Percentiles rank a stretch among this genome's conserved stretches.
These are phyloP conservation scores for Russula brevipes DNA, from an alignment of 768 basidiomycete species.

Conservation along the genomic window DNA sequence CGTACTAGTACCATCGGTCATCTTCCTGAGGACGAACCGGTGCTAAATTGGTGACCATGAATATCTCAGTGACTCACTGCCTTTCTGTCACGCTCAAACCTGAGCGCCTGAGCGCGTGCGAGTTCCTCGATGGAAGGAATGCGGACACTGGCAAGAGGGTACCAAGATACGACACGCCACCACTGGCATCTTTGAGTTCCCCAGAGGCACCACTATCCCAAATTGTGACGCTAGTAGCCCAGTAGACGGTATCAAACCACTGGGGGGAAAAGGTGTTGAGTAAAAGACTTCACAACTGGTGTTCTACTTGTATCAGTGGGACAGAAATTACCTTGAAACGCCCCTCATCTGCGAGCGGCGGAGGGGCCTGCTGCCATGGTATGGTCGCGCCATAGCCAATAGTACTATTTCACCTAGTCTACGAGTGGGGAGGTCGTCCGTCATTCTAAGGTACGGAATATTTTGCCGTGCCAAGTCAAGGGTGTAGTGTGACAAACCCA, in stretches of 20 bases:
- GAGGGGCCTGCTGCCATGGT: slow-evolving; percentile 40
- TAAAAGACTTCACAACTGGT: background rate
- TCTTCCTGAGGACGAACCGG: slow-evolving; percentile 15
- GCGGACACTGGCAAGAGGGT: background rate
- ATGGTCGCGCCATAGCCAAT: slow-evolving; percentile 57
- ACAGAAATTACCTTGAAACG: slow-evolving; percentile 40
- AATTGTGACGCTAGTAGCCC: slow-evolving; percentile 37
- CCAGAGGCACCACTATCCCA: slow-evolving; percentile 46
- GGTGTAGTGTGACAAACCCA: background rate
- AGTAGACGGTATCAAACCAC: slow-evolving; percentile 40
- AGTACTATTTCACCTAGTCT: slow-evolving; percentile 42
- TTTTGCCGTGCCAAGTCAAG: background rate
- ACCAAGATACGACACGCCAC: slow-evolving; percentile 16
- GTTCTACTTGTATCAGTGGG: background rate
- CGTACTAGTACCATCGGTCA: slow-evolving; percentile 21
- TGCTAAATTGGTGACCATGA: slow-evolving; percentile 39
- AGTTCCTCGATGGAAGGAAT: background rate
- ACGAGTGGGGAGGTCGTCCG: slow-evolving; percentile 34
- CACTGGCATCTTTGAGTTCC: slow-evolving; percentile 43
- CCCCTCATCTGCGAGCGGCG: slow-evolving; percentile 44
- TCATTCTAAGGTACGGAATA: background rate
- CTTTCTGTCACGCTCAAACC: slow-evolving; percentile 55
- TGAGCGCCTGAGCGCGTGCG: slow-evolving; percentile 34
- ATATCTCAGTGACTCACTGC: slow-evolving; percentile 39
- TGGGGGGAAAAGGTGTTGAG: background rate